A percentile compares a stretch with the other conserved stretches of the same genome.
phyloP scores from a whole-genome alignment of 2,329 filamentous ascomycete species.

The Fusarium ramigenum region DNA sequence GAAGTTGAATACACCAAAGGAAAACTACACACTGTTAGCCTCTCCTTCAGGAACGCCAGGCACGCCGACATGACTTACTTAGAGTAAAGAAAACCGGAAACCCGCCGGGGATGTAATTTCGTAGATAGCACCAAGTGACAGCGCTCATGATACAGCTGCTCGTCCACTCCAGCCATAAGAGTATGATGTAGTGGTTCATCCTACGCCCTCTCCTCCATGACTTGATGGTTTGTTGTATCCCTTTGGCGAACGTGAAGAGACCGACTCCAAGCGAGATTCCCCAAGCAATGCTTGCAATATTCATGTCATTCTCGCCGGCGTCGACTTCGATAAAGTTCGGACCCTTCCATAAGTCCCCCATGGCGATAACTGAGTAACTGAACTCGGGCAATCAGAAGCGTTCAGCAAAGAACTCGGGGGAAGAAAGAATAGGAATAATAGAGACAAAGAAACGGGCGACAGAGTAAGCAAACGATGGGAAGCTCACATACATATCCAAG shows the following conservation, averaged over 20 bases:
- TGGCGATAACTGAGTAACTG: background rate
- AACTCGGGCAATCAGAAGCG: background rate
- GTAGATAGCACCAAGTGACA: constrained; percentile 40
- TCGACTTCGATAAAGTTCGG: constrained; percentile 12
- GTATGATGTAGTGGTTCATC: constrained; percentile 36
- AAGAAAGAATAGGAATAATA: background rate
- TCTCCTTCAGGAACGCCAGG: too few relatives aligned
- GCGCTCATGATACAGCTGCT: constrained; percentile 42
- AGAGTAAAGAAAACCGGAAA: constrained; percentile 40
- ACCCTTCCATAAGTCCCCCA: constrained; percentile 34
- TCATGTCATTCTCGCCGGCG: constrained; percentile 39
- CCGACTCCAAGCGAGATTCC: constrained; percentile 41
- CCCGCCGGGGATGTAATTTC: constrained; percentile 37
- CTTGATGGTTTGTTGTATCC: constrained; percentile 32
- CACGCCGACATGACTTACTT: too few relatives aligned
- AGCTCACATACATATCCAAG: constrained; percentile 31
- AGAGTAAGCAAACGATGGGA: background rate
- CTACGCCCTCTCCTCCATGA: constrained; percentile 38
- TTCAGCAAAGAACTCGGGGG: background rate
- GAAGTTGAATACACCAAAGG: constrained; percentile 56
- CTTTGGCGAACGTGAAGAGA: constrained; percentile 40
- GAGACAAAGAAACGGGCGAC: background rate
- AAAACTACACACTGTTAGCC: constrained; percentile 24
- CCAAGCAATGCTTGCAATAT: constrained; percentile 43
- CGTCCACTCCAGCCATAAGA: constrained; percentile 40